Percentiles rank a stretch among this genome's conserved stretches.
phyloP scores from a whole-genome alignment of 306 rosid genomes.

The Luffa acutangula region DNA sequence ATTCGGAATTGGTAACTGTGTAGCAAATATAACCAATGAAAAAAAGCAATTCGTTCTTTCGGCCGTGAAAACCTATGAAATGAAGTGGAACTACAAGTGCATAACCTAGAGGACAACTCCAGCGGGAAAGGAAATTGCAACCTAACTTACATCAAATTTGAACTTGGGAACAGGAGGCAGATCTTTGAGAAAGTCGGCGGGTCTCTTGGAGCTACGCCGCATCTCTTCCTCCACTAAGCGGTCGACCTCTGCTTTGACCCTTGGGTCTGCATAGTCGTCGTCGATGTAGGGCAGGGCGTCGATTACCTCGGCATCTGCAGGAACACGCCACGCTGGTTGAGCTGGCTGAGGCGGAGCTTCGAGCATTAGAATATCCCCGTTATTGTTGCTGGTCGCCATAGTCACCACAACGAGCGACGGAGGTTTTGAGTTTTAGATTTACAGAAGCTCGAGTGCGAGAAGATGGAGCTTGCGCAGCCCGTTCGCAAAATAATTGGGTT shows the following conservation, averaged over 20 bases:
- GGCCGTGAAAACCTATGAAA: neutral
- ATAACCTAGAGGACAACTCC: neutral
- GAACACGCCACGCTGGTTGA: slow-evolving; percentile 26
- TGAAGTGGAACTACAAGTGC: neutral
- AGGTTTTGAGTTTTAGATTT: neutral
- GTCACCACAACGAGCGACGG: neutral
- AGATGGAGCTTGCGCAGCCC: neutral
- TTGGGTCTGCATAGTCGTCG: slow-evolving; percentile 61
- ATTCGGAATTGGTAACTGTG: neutral
- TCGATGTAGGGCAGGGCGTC: slow-evolving; percentile 95
- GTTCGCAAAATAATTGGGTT: neutral
- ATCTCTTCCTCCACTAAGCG: slow-evolving; percentile 83
- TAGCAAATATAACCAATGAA: neutral
- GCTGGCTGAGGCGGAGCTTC: slow-evolving; percentile 59
- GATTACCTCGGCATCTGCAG: slow-evolving; percentile 50
- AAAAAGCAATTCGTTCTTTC: neutral
- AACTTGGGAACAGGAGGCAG: slow-evolving; percentile 70
- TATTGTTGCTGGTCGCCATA: slow-evolving; percentile 34
- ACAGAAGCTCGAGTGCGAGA: neutral
- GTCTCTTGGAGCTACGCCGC: slow-evolving; percentile 80
- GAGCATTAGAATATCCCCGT: slow-evolving; percentile 52
- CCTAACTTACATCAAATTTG: slow-evolving; percentile 39
- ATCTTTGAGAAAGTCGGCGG: slow-evolving; percentile 85
- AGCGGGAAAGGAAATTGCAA: neutral
- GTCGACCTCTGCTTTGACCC: slow-evolving; percentile 76